Evolutionary conservation across 192 early-diverging fungal genomes (phyloP).

Genomic region (Oehlia diaphana): DNA sequence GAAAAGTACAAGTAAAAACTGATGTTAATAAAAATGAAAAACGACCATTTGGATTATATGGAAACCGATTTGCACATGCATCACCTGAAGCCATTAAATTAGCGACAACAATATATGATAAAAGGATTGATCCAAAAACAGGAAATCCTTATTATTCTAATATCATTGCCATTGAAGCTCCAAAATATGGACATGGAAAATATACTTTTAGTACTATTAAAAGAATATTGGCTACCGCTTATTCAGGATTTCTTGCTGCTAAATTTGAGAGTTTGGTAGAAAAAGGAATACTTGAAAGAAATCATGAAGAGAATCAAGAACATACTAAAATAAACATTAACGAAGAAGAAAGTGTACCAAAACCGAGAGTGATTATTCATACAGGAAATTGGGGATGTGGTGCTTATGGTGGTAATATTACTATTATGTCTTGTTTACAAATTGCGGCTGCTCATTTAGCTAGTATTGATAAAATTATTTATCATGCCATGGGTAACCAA

Average conservation of each 20-base stretch:
- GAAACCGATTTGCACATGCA: constrained; percentile 8
- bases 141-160: constrained; percentile 16
- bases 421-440: constrained; percentile 28
- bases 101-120: constrained; percentile 21
- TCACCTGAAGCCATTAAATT: not conserved
- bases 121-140: constrained; percentile 1
- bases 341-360: not conserved
- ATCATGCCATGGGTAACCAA: constrained; percentile 21
- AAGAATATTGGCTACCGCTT: constrained; percentile 12
- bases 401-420: constrained; percentile 29
- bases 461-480: constrained; percentile 24
- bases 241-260: constrained; percentile 29
- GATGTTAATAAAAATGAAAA: constrained; percentile 7
- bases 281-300: not conserved
- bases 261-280: constrained; percentile 29
- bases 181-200: constrained; percentile 15
- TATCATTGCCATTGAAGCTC: constrained; percentile 33
- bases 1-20: constrained; percentile 2
- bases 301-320: not conserved
- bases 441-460: constrained; percentile 25
- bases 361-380: constrained; percentile 22
- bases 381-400: constrained; percentile 36
- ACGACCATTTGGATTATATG: constrained; percentile 18
- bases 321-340: not conserved
- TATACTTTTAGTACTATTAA: constrained; percentile 13